A percentile compares a stretch with the other conserved stretches of the same genome.
Evolutionary conservation across 1,139 yeast genomes (phyloP).

Genomic region (Pichia inconspicua): DNA sequence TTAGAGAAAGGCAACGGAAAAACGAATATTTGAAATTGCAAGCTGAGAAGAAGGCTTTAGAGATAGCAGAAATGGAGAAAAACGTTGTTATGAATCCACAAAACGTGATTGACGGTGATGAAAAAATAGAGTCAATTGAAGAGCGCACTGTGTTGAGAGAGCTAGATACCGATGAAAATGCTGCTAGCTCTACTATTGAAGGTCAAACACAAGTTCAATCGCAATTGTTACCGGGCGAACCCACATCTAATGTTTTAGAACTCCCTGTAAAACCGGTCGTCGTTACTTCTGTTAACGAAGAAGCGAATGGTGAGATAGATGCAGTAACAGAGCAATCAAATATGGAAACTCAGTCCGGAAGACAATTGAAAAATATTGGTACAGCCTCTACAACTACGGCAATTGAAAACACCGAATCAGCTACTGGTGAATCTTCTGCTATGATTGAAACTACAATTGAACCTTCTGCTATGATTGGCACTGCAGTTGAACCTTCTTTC

Average conservation of each 20-base stretch:
- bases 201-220: conserved; percentile 17
- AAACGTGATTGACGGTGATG: background rate
- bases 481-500: conserved; percentile 15
- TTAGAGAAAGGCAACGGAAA: conserved; percentile 57
- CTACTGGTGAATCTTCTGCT: no score
- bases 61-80: background rate
- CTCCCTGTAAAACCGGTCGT: conserved; percentile 25
- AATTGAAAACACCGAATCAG: no score
- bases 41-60: conserved; percentile 5
- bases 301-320: conserved; percentile 12
- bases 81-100: background rate
- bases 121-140: background rate
- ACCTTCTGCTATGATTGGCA: background rate
- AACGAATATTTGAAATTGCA: conserved; percentile 31
- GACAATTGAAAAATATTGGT: no score
- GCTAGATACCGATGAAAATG: background rate
- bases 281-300: conserved; percentile 13
- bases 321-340: background rate
- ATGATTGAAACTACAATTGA: no score
- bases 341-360: no score
- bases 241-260: conserved; percentile 5
- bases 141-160: background rate
- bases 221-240: conserved; percentile 11
- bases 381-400: no score
- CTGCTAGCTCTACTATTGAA: background rate